Percentiles rank a stretch among this genome's conserved stretches.
phyloP scores from a whole-genome alignment of 116 monocot species.

The Dioscorea cayenensis region DNA sequence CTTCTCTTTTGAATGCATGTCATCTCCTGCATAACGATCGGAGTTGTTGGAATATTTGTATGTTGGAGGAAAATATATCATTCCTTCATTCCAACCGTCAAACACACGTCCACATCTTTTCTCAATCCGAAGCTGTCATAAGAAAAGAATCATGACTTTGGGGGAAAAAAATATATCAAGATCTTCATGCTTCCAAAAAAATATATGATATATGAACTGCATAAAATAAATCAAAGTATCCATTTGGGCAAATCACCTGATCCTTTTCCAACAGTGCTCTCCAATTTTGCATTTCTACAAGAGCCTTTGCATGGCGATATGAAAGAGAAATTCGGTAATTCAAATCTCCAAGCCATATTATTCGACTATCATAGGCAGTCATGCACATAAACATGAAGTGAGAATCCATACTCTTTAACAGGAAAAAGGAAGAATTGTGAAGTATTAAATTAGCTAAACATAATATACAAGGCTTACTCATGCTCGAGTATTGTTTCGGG shows the following conservation, averaged over 20 bases:
- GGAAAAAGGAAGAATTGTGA: not conserved
- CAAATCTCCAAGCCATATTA: conserved; percentile 89
- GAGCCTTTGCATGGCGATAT: conserved; percentile 42
- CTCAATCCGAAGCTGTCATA: conserved; percentile 55
- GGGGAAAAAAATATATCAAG: not conserved
- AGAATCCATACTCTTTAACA: not conserved
- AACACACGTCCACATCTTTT: conserved; percentile 53
- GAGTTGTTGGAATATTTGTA: conserved; percentile 86
- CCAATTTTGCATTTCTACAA: conserved; percentile 69
- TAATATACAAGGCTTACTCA: conserved; percentile 19
- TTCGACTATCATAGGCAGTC: conserved; percentile 27
- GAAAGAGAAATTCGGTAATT: conserved; percentile 84
- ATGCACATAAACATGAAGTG: not conserved
- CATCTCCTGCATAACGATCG: conserved; percentile 57
- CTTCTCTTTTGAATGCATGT: conserved; percentile 42
- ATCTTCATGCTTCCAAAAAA: too few species aligned
- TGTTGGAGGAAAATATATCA: conserved; percentile 78
- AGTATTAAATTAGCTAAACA: not conserved
- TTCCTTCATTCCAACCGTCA: conserved; percentile 76
- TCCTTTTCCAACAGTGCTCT: conserved; percentile 72
- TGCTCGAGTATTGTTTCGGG: conserved; percentile 51
- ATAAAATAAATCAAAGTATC: too few species aligned
- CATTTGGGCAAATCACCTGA: conserved; percentile 36
- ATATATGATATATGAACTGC: too few species aligned
- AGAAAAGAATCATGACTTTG: conserved; percentile 9